Conservation (phyloP, 441 rosid species). For the Adansonia grandidieri region DNA sequence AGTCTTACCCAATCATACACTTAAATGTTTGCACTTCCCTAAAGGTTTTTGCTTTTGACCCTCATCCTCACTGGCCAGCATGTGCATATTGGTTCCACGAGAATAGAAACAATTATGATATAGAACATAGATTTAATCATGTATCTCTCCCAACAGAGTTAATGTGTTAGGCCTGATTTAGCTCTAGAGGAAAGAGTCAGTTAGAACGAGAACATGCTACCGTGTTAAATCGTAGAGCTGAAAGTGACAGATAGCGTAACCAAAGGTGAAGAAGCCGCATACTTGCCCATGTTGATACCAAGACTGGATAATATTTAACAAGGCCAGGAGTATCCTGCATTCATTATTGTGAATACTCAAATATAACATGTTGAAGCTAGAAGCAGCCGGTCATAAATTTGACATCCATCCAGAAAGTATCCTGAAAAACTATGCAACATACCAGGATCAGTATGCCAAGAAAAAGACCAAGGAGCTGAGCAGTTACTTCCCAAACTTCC, state of each 20-base stretch:
- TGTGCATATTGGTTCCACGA: not conserved
- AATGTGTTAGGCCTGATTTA: not conserved
- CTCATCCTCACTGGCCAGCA: not conserved
- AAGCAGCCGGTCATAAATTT: constrained; percentile 7
- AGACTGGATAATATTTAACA: constrained; percentile 65
- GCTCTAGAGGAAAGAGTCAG: not conserved
- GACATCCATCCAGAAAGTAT: not conserved
- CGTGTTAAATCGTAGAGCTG: constrained; percentile 68
- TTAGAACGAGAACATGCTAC: constrained; percentile 29
- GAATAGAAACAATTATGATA: constrained; percentile 11
- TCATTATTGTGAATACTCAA: constrained; percentile 27
- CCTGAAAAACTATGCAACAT: constrained; percentile 27
- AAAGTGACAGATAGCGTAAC: constrained; percentile 89
- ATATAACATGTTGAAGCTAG: constrained; percentile 27
- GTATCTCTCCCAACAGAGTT: not conserved
- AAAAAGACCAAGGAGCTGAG: constrained; percentile 88
- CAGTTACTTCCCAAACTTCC: constrained; percentile 99
- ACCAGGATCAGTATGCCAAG: constrained; percentile 88
- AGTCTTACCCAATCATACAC: constrained; percentile 18
- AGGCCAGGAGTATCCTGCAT: constrained; percentile 92
- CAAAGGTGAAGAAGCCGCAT: constrained; percentile 82
- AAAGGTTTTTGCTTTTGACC: not conserved
- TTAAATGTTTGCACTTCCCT: not conserved
- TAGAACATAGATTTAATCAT: not conserved
- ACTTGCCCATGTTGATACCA: constrained; percentile 78